Base-by-base conservation (phyloP, 1,139 yeast species). In the Candida sanyaensis region DNA sequence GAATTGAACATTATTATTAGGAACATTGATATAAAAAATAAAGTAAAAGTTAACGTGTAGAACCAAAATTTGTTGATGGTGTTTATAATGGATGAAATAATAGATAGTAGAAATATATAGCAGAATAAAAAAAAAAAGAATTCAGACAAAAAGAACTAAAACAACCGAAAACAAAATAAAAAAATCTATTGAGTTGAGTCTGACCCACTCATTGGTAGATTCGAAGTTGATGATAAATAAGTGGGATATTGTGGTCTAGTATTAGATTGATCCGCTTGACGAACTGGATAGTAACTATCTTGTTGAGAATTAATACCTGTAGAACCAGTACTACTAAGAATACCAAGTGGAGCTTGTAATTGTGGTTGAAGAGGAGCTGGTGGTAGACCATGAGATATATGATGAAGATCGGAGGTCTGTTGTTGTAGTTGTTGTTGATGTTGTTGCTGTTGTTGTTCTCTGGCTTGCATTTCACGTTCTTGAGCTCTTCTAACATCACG, bases 401-500 rank as follows among this genome's bases (percentile, higher is more conserved):
- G 39, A 12, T 33, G 24, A 21, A 6, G 28, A 26, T 8, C 28
- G 4, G 28, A 26, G 6, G 28, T 26, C 28, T 26, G 31, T 32
- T 26, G 38, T 12, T 31, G 43, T 2, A 2, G 28, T 23, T 30
- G 38, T 32, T 31, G 38, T 8, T 23, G 38, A 12, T 41, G 38
- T 41, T 41, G 38, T 12, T n/a, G 29, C 28, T 39, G 42, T 29
- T 32, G 36, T 38, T 38, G 45, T 36, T 29, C 32, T 37, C 41
- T 27, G 12, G 41, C 17, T 37, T 36, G 17, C 30, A 31, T 11
- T 10, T 40, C 43, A 26, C 37, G 31, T 13, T 51, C 48, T 39
- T 43, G 54, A 37, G 44, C 49, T 32, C 47, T 44, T 37, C 41
- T 53, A 31, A 47, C 36, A 52, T 73, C 77, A 45, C 78, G 59